phyloP scores from a whole-genome alignment of 352 stramenopile species.

The Globisporangium paddicum region DNA sequence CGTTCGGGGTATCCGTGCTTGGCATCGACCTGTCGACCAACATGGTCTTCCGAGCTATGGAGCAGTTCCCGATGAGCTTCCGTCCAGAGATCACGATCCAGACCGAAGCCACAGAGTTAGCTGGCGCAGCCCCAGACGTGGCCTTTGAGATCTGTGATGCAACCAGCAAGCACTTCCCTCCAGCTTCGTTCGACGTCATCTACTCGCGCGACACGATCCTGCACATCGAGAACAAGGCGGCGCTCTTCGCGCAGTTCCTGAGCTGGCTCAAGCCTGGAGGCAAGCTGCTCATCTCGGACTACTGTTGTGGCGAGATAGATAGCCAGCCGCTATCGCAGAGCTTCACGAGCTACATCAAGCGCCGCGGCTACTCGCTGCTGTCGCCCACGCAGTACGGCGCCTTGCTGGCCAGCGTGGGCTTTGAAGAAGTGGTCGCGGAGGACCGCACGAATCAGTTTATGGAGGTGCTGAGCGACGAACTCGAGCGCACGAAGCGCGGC shows the following conservation, averaged over 20 bases:
- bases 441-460: not conserved
- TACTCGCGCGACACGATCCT: conserved; percentile 79
- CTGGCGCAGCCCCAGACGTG: not conserved
- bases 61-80: conserved; percentile 39
- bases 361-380: not conserved
- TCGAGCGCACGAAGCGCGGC: not conserved
- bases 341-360: not conserved
- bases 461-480: not conserved
- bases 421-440: not conserved
- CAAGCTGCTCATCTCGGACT: conserved; percentile 55
- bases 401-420: not conserved
- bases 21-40: conserved; percentile 65
- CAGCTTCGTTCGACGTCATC: conserved; percentile 29
- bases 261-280: conserved; percentile 63
- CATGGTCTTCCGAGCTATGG: conserved; percentile 55
- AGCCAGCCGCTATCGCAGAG: conserved; percentile 10
- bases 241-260: conserved; percentile 62
- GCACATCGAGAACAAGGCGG: conserved; percentile 59
- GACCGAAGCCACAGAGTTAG: too few relatives aligned
- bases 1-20: conserved; percentile 35
- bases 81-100: not conserved
- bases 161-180: conserved; percentile 7
- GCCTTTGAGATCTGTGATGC: not conserved
- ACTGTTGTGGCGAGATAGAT: conserved; percentile 17
- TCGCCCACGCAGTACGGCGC: not conserved